Base-by-base conservation (phyloP, 371 early-diverging fungal genomes). In the Haplosporangium sp. region DNA sequence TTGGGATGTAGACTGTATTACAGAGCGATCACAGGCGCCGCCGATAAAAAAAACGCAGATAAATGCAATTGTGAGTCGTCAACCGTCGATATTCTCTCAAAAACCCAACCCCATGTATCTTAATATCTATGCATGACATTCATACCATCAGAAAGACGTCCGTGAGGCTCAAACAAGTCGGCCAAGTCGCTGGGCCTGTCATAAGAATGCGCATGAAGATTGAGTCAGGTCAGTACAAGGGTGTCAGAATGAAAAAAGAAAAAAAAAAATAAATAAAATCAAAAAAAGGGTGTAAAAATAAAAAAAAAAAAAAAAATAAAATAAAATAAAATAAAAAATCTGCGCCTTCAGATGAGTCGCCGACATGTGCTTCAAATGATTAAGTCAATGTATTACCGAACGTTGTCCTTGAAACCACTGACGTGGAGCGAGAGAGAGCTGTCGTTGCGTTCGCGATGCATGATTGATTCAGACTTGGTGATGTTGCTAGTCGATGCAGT, bases 321-420 rank as follows among this genome's bases (percentile, higher is more conserved):
- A 41, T 47, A 10, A 45, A 55, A 5, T n/a, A 50, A 38, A 51
- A 18, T 20, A 29, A 29, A 29, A 29, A 29, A 2, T 29, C 29
- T 29, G 29, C 29, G 29, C 29, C 29, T 4, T 29, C 29, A 29
- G 29, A 29, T 29, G 29, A 2, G 29, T 29, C 29, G 1, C 29
- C 4, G 29, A 29, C 29, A 29, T 29, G 29, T 29, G 29, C 29
- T 29, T 29, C 29, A 4, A 29, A 29, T 29, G 4, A 2, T 29
- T 29, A 29, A 4, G 29, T 29, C 29, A 40, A 23, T 18, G 11
- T 29, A 11, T 47, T 67, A 79, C 80, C 80, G 73, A 73, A 69
- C 73, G 67, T 46, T 69, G 38, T 79, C 80, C 65, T 65, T 73
- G 63, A 79, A 79, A 21, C 80, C 80, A 47, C 80, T 79, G 38